Percentiles rank a stretch among this genome's conserved stretches.
These are phyloP conservation scores for Ogataea nakhonphanomensis DNA, from an alignment of 805 yeast genomes.

Conservation along the genomic window DNA sequence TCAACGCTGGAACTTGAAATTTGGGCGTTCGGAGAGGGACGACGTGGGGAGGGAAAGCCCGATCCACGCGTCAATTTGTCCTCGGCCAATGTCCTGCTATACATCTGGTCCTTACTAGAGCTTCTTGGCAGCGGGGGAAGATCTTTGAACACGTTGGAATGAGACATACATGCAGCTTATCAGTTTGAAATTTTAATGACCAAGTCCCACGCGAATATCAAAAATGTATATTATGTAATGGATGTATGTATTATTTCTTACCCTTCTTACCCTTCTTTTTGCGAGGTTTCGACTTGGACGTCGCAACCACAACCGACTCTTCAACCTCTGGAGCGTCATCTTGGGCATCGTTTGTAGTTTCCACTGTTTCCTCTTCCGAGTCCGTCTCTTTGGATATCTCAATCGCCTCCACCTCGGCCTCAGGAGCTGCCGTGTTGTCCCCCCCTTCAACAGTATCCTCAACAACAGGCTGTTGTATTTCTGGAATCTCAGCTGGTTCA, in stretches of 20 bases:
- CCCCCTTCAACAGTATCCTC: constrained; percentile 3
- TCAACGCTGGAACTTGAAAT: constrained; percentile 7
- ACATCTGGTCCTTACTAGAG: background rate
- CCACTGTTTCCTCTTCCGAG: constrained; percentile 1
- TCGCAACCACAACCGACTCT: background rate
- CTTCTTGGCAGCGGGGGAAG: constrained; percentile 18
- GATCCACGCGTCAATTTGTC: background rate
- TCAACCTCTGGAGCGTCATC: constrained; percentile 2
- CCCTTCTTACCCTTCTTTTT: constrained; percentile 12
- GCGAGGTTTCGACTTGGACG: constrained; percentile 5
- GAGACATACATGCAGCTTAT: constrained; percentile 6
- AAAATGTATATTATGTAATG: constrained; percentile 5
- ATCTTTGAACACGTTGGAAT: constrained; percentile 15
- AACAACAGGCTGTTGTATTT: background rate
- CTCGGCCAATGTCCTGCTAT: background rate
- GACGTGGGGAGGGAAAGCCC: constrained; percentile 3
- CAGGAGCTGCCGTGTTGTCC: constrained; percentile 1
- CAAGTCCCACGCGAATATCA: constrained; percentile 8
- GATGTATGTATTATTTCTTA: constrained; percentile 2
- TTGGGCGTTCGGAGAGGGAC: constrained; percentile 5
- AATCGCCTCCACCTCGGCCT: background rate
- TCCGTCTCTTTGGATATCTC: constrained; percentile 9
- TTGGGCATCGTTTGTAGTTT: background rate
- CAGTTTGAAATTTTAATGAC: constrained; percentile 5
- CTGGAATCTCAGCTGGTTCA: background rate